Base-by-base conservation (phyloP, 805 yeast genomes). In the Cyberlindnera mycetangii region DNA sequence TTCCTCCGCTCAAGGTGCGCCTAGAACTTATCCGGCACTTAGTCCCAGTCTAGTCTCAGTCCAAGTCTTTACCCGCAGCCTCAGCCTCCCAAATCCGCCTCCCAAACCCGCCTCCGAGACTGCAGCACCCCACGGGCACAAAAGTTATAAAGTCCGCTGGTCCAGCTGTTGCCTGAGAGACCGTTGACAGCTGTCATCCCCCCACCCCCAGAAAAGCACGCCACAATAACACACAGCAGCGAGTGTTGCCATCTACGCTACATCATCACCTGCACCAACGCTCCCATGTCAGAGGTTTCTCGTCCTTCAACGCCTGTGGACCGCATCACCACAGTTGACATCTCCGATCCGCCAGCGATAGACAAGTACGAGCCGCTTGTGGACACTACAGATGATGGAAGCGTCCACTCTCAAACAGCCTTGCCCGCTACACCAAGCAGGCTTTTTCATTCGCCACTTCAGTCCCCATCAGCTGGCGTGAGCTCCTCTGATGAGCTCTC, bases 231-330 rank as follows among this genome's bases (percentile, higher is more conserved):
- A 6, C 28, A 25, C 5, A 6, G 12, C 28, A 25, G 12, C 14
- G n/a, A n/a, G n/a, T n/a, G n/a, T n/a, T n/a, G n/a, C n/a, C n/a
- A 25, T 10, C 10, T 10, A 25, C 28, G 14, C 28, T n/a, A 25
- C n/a, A 10, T n/a, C n/a, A n/a, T n/a, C n/a, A 19, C 15, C 36
- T 21, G 14, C 27, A 15, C 18, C 28, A 25, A n/a, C n/a, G 28
- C 5, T n/a, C 14, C 28, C 7, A 39, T 39, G 42, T 16, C 42
- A 11, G 18, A 14, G 19, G 31, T 36, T 28, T n/a, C 36, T 14
- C 48, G 48, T 21, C 48, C 48, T 7, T 37, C 44, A 9, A 45
- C 48, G 5, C 48, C 48, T 3, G 32, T 10, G 17, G 38, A 40
- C 27, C 44, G 44, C 17, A 45, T 45, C 39, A 36, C 37, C 20